Evolutionary conservation across 169 alveolate species (phyloP), one percentile per base, ranked within the genome.

Genomic region (Cryptosporidium parvum): DNA sequence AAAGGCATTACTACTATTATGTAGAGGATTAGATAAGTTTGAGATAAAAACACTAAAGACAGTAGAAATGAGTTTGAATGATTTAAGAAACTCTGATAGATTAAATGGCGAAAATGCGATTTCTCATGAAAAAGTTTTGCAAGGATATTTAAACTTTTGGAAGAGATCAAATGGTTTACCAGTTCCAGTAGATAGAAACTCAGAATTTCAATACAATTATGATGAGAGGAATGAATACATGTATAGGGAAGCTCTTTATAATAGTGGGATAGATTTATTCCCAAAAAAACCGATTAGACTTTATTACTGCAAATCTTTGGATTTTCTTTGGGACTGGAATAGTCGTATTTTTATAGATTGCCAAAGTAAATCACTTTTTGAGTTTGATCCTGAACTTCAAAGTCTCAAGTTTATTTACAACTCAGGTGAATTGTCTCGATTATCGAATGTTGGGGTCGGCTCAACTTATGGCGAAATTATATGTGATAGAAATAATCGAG

Each of bases 311-410:
- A 37, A 65, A n/a, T 51, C 31, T 31, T 10, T 73, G 53, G 31
- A 65, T 44, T 23, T 80, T 48, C 21, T 37, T 2, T 80, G 89
- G 89, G 75, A 65, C 23, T 80, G 89, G 89, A 62, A 39, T 48
- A 45, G 68, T n/a, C 37, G 89, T 45, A 39, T 80, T 18, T 80
- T 80, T 65, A n/a, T 62, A 42, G 80, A 80, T 33, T 23, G 35
- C 0, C 65, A 59, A 26, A 80, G 70, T 31, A 23, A 29, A 21
- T 62, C 89, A 10, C 51, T 59, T 26, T 48, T 62, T 37, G 89
- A 80, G 35, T 80, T 44, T 44, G 89, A 80, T 53, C 29, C 44
- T 18, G 89, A 65, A 0, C 21, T 26, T n/a, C 69, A 18, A 62
- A 56, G 59, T 31, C 45, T 45, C n/a, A 70, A 44, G 26, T 23